These are phyloP conservation scores for Castanea crenata DNA, from an alignment of 306 rosid genomes.

Conservation along the genomic window DNA sequence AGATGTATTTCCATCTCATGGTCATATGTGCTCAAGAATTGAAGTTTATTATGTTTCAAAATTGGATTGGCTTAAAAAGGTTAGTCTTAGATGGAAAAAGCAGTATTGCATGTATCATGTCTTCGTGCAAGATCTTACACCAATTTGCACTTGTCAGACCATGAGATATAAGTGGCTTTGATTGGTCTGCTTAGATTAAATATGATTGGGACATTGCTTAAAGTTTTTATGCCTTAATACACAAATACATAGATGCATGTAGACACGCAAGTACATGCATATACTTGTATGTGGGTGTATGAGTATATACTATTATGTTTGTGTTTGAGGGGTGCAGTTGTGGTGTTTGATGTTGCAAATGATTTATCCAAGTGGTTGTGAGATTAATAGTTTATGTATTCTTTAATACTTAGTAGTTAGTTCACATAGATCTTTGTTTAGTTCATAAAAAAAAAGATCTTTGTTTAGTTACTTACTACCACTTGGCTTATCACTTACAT, in stretches of 20 bases:
- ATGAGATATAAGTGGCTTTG: not conserved
- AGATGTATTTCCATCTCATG: not conserved
- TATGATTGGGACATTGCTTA: not conserved
- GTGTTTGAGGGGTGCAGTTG: not conserved
- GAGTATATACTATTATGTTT: not conserved
- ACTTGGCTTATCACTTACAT: not conserved
- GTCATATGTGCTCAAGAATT: not conserved
- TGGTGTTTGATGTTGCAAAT: slow-evolving; percentile 4
- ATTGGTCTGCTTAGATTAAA: not conserved
- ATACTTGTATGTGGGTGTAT: not conserved
- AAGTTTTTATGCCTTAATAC: not conserved
- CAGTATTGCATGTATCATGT: not conserved
- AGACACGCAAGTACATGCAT: no score
- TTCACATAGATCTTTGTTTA: slow-evolving; percentile 1
- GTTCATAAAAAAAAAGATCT: not conserved
- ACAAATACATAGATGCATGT: not conserved
- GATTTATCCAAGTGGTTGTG: slow-evolving; percentile 4
- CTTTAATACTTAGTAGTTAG: not conserved
- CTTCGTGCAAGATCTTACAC: not conserved
- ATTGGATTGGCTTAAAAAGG: not conserved
- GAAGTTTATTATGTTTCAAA: not conserved
- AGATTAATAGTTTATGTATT: slow-evolving; percentile 8
- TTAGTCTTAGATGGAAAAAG: not conserved
- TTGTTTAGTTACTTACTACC: slow-evolving; percentile 5
- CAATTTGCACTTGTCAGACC: not conserved